Percentiles rank a stretch among this genome's conserved stretches.
Evolutionary conservation across 352 stramenopile species (phyloP).

Genomic region (Globisporangium radiosum): DNA sequence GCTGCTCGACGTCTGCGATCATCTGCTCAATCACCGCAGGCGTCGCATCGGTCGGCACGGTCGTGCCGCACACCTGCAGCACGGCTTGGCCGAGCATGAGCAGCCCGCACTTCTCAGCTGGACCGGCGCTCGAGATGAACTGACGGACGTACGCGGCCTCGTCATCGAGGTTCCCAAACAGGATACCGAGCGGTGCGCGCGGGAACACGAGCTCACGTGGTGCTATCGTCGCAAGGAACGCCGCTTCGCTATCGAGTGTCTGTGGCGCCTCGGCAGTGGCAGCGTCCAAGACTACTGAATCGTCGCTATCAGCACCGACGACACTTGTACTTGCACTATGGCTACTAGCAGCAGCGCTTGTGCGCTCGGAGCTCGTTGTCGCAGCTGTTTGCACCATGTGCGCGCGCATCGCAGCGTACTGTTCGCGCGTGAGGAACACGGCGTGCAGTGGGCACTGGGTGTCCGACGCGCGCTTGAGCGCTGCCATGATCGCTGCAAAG

Average conservation of each 20-base stretch:
- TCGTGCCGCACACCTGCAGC: conserved; percentile 70
- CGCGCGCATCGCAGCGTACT: conserved; percentile 39
- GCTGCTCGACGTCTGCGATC: conserved; percentile 37
- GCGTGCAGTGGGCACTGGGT: conserved; percentile 46
- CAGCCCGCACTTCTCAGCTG: conserved; percentile 61
- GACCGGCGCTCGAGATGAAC: conserved; percentile 73
- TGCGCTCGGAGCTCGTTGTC: conserved; percentile 11
- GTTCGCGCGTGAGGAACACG: conserved; percentile 48
- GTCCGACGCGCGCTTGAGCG: conserved; percentile 37
- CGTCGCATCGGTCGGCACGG: conserved; percentile 47
- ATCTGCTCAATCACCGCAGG: conserved; percentile 57
- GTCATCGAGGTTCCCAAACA: conserved; percentile 82
- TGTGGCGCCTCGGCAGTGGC: conserved; percentile 4
- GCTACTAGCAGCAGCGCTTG: too few relatives aligned
- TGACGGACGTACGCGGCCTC: conserved; percentile 69
- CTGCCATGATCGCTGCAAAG: conserved; percentile 62
- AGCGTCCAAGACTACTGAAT: neutral
- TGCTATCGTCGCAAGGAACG: conserved; percentile 15
- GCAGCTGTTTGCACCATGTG: conserved; percentile 1
- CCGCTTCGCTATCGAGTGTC: conserved; percentile 4
- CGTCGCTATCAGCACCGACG: too few relatives aligned
- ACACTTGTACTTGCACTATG: too few relatives aligned
- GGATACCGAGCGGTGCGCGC: conserved; percentile 59
- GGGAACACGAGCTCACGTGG: conserved; percentile 59
- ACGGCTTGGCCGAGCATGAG: conserved; percentile 58